Evolutionary conservation across 192 early-diverging fungal species (phyloP).

Genomic region (Podila verticillata): DNA sequence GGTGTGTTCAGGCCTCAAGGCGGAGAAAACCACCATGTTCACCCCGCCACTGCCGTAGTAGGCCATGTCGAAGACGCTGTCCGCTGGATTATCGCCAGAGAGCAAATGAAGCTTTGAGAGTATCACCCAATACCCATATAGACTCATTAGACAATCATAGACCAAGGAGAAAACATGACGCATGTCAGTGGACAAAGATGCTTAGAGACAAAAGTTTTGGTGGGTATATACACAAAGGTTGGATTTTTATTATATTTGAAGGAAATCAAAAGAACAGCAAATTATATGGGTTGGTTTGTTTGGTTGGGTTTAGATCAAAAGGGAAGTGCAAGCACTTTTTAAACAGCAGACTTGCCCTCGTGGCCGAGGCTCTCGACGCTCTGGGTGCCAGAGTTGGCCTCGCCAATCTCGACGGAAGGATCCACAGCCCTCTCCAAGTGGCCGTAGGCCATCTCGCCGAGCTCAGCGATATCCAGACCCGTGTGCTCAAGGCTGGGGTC

Average conservation of each 20-base stretch:
- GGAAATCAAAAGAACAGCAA: too few species aligned
- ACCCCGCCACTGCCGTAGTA: slow-evolving; percentile 67
- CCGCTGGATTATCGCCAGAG: slow-evolving; percentile 50
- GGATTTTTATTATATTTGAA: too few species aligned
- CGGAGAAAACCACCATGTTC: slow-evolving; percentile 57
- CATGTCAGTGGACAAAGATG: background rate
- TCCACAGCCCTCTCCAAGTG: slow-evolving; percentile 56
- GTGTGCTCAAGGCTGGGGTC: slow-evolving; percentile 71
- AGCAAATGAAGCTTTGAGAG: slow-evolving; percentile 16
- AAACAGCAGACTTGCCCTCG: background rate
- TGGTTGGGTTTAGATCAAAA: background rate
- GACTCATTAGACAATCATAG: background rate
- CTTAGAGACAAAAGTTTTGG: background rate
- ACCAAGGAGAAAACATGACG: background rate
- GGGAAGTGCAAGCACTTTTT: background rate
- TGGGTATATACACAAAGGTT: background rate
- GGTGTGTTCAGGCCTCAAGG: slow-evolving; percentile 70
- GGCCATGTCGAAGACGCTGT: slow-evolving; percentile 77
- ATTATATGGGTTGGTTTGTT: background rate
- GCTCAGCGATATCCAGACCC: slow-evolving; percentile 84
- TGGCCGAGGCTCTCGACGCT: slow-evolving; percentile 26
- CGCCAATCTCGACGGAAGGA: slow-evolving; percentile 40
- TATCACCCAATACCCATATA: too few species aligned
- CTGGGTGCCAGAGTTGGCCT: slow-evolving; percentile 30
- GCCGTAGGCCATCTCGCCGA: slow-evolving; percentile 76